Conservation (phyloP, 192 early-diverging fungal species). For the Coemansia sp. region DNA sequence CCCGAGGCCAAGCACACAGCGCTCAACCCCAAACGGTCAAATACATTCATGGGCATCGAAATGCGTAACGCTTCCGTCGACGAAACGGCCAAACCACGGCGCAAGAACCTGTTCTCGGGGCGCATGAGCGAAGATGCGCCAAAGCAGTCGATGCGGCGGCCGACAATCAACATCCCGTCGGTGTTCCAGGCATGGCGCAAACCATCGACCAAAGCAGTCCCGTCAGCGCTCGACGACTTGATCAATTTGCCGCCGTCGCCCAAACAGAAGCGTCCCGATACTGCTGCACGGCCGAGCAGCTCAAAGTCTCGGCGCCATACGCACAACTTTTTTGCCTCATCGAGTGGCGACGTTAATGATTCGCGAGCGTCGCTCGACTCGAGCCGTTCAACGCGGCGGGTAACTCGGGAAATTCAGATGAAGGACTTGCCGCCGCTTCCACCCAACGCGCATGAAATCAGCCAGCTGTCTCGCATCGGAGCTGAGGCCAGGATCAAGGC, state of each 20-base stretch:
- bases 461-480: slow-evolving; percentile 7
- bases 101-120: slow-evolving; percentile 9
- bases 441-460: slow-evolving; percentile 36
- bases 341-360: slow-evolving; percentile 16
- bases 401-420: slow-evolving; percentile 45
- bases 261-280: neutral
- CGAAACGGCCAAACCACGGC: slow-evolving; percentile 3
- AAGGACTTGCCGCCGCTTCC: slow-evolving; percentile 54
- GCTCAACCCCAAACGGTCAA: slow-evolving; percentile 7
- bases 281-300: neutral
- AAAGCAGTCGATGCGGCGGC: slow-evolving; percentile 5
- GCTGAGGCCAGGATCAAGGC: slow-evolving; percentile 7
- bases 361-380: slow-evolving; percentile 29
- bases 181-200: slow-evolving; percentile 16
- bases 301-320: slow-evolving; percentile 40
- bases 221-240: slow-evolving; percentile 8
- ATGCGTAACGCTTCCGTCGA: neutral
- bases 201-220: slow-evolving; percentile 10
- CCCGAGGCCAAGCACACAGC: neutral
- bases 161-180: slow-evolving; percentile 12
- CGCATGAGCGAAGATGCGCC: neutral
- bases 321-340: slow-evolving; percentile 48
- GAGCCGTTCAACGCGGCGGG: slow-evolving; percentile 10
- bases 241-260: slow-evolving; percentile 33
- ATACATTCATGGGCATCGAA: slow-evolving; percentile 2